Evolutionary conservation across 495 filamentous ascomycete genomes (phyloP), one percentile per base, ranked within the genome.

Genomic region (Daldinia decipiens): DNA sequence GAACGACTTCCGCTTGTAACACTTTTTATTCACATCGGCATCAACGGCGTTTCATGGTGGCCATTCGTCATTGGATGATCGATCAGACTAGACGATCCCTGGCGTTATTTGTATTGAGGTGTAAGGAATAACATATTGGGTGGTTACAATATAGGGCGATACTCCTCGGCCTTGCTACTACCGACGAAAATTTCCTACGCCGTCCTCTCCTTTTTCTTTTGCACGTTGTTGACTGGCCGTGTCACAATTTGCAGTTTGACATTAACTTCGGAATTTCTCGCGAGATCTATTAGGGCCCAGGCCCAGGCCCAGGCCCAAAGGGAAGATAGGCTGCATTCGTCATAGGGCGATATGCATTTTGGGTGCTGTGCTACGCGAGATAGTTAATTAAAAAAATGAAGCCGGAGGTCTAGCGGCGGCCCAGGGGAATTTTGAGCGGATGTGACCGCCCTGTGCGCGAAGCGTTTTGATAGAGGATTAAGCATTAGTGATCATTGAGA

Each of bases 11-110:
- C 79, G 76, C 80, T 82, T 81, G 80, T 70, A 74, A 59, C 69
- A 72, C 63, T 65, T 76, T 76, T 74, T 61, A 75, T 78, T 81
- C 76, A 79, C 73, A 74, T 79, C 70, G 81, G 82, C 83, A 85
- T 86, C 79, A 75, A 82, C 76, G 84, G 85, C 82, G 80, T 83
- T 83, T 77, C 73, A 73, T 76, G 79, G 82, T 78, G 76, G 76
- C 75, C 72, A 75, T 73, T 76, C 74, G 76, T 78, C 76, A 79
- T 78, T 80, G 80, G 79, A 80, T 75, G 73, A 79, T 80, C 79
- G 75, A 80, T 79, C 76, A 52, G 62, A 61, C 74, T 74, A 73
- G 72, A 75, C 74, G 73, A 73, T 76, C 65, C 65, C 67, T 70
- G 78, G 79, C 76, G 80, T 77, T 78, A 68, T 75, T 65, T 75